These are phyloP conservation scores for Acanthamoeba castellanii DNA, from an alignment of 208 protist species.

Conservation along the genomic window DNA sequence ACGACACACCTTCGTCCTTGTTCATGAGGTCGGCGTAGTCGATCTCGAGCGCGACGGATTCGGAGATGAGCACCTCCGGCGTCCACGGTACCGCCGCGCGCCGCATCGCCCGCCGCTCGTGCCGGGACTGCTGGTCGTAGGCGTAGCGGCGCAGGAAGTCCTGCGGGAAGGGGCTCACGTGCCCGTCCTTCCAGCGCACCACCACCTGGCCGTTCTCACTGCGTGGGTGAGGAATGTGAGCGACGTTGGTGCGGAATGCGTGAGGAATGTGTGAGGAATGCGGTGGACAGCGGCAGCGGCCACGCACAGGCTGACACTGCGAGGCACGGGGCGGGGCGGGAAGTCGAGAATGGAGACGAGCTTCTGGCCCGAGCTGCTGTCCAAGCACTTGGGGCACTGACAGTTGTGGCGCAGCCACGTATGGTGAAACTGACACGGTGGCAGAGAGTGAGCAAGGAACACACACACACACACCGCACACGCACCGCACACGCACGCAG, in stretches of 20 bases:
- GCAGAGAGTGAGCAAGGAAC: neutral
- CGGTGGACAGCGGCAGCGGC: no score
- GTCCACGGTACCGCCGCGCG: conserved; percentile 22
- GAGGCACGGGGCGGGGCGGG: neutral
- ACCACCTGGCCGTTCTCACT: neutral
- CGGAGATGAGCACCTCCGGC: neutral
- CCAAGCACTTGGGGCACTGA: conserved; percentile 63
- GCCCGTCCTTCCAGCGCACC: conserved; percentile 42
- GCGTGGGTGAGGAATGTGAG: neutral
- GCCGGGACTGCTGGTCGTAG: conserved; percentile 4
- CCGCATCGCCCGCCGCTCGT: neutral
- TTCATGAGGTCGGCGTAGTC: conserved; percentile 31
- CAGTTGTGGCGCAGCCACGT: conserved; percentile 75
- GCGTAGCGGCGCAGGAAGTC: conserved; percentile 6
- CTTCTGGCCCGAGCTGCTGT: conserved; percentile 71
- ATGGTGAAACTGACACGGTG: conserved; percentile 37
- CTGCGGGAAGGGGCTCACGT: neutral
- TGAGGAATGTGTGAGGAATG: no score
- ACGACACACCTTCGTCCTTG: neutral
- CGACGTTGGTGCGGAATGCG: neutral
- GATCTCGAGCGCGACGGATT: conserved; percentile 42
- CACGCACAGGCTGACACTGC: neutral
- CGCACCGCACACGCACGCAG: neutral
- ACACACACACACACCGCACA: neutral
- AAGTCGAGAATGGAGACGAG: conserved; percentile 68